These are phyloP conservation scores for Chenopodium berlandieri DNA, from an alignment of 148 eudicot species.

Conservation along the genomic window DNA sequence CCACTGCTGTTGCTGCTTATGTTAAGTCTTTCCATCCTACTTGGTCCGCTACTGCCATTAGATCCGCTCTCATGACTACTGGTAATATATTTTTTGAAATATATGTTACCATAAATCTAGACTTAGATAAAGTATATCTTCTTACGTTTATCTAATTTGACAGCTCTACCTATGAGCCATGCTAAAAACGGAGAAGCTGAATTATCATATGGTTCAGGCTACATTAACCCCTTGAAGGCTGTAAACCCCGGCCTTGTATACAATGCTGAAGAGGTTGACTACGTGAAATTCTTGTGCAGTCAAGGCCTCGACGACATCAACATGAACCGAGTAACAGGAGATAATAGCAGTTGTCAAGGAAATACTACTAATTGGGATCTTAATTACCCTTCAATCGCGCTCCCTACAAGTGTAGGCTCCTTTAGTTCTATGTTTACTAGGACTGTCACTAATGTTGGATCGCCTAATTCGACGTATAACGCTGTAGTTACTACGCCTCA, in stretches of 20 bases:
- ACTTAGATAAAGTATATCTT: background rate
- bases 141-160: background rate
- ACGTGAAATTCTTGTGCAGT: conserved; percentile 34
- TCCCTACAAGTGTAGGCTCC: conserved; percentile 10
- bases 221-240: conserved; percentile 32
- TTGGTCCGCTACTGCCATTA: conserved; percentile 42
- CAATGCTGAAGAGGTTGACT: conserved; percentile 27
- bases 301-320: conserved; percentile 19
- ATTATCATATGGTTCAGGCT: conserved; percentile 40
- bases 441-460: conserved; percentile 45
- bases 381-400: conserved; percentile 39
- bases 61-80: conserved; percentile 51
- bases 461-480: conserved; percentile 21
- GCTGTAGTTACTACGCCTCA: conserved; percentile 1
- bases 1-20: conserved; percentile 36
- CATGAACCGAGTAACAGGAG: conserved; percentile 25
- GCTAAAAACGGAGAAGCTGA: conserved; percentile 25
- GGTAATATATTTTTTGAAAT: conserved; percentile 9
- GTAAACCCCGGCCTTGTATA: conserved; percentile 40
- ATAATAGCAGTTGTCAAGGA: conserved; percentile 2
- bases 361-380: conserved; percentile 24
- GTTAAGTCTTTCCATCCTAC: conserved; percentile 38
- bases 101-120: background rate
- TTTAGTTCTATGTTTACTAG: conserved; percentile 27
- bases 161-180: conserved; percentile 32